phyloP scores from a whole-genome alignment of 2,329 filamentous ascomycete genomes.

The Hypoxylon sp. region DNA sequence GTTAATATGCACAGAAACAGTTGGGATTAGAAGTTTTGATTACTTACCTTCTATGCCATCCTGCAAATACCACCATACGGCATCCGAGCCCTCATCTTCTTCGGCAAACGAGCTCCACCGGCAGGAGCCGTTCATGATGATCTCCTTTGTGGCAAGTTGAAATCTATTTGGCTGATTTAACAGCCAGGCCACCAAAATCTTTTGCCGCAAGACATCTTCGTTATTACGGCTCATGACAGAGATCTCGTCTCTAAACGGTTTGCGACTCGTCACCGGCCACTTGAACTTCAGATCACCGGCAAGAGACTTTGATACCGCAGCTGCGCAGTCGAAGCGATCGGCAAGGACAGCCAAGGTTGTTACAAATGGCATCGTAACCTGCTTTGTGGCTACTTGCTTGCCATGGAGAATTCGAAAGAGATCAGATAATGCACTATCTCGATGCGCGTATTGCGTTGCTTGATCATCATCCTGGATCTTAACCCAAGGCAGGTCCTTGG shows the following conservation, averaged over 20 bases:
- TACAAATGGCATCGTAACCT: conserved; percentile 69
- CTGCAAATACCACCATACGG: conserved; percentile 79
- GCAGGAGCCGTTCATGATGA: conserved; percentile 73
- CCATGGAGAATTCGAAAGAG: conserved; percentile 75
- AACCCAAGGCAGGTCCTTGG: conserved; percentile 70
- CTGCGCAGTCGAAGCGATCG: conserved; percentile 77
- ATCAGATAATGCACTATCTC: conserved; percentile 73
- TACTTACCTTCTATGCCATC: conserved; percentile 72
- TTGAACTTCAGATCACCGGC: conserved; percentile 63
- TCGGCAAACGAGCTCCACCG: conserved; percentile 63
- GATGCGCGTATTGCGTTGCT: conserved; percentile 69
- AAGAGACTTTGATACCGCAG: conserved; percentile 66
- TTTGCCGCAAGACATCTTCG: conserved; percentile 77
- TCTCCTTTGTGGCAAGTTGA: conserved; percentile 70
- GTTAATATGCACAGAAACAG: conserved; percentile 36
- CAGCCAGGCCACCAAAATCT: conserved; percentile 73
- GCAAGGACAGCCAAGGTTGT: conserved; percentile 77
- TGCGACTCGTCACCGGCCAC: conserved; percentile 63
- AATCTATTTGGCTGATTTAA: conserved; percentile 72
- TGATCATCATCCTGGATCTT: conserved; percentile 75
- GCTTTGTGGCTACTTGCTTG: conserved; percentile 56
- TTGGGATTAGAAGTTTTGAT: not conserved
- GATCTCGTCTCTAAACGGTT: conserved; percentile 49
- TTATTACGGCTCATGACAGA: conserved; percentile 56
- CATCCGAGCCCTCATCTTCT: conserved; percentile 38